These are phyloP conservation scores for Linaria vulgaris DNA, from an alignment of 257 asterid genomes.

Conservation along the genomic window DNA sequence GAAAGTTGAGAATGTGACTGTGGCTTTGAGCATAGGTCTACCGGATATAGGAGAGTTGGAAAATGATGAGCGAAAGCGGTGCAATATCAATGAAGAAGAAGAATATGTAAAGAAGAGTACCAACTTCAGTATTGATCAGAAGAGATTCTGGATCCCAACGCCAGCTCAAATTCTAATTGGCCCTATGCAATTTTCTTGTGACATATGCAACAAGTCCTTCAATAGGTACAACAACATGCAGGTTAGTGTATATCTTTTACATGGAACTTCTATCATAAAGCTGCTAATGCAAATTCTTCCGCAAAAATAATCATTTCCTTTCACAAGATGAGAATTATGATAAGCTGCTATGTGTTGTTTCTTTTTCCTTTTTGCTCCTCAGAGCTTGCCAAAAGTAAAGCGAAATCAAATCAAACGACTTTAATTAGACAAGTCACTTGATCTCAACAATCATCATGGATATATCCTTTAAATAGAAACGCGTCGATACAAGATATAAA, in stretches of 20 bases:
- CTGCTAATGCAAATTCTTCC: too few relatives aligned
- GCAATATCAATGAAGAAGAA: slow-evolving; percentile 36
- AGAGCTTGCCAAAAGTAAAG: too few relatives aligned
- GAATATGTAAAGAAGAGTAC: slow-evolving; percentile 22
- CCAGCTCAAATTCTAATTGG: slow-evolving; percentile 93
- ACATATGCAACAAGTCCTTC: slow-evolving; percentile 83
- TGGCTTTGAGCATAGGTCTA: slow-evolving; percentile 77
- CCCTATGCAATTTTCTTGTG: slow-evolving; percentile 89
- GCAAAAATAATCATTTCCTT: too few relatives aligned
- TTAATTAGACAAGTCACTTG: too few relatives aligned
- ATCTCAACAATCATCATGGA: too few relatives aligned
- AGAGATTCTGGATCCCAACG: slow-evolving; percentile 91
- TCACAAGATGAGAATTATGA: too few relatives aligned
- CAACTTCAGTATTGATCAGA: slow-evolving; percentile 34
- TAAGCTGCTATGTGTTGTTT: too few relatives aligned
- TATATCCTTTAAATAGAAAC: too few relatives aligned
- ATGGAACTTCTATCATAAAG: neutral
- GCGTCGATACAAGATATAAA: too few relatives aligned
- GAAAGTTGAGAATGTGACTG: slow-evolving; percentile 44
- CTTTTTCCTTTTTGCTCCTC: too few relatives aligned
- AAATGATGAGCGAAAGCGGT: slow-evolving; percentile 15
- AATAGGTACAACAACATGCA: slow-evolving; percentile 97
- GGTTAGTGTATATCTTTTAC: slow-evolving; percentile 56
- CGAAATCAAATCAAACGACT: too few relatives aligned
- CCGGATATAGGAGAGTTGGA: slow-evolving; percentile 41